Conservation (phyloP, 768 basidiomycete genomes). For the Pholiota microspora region DNA sequence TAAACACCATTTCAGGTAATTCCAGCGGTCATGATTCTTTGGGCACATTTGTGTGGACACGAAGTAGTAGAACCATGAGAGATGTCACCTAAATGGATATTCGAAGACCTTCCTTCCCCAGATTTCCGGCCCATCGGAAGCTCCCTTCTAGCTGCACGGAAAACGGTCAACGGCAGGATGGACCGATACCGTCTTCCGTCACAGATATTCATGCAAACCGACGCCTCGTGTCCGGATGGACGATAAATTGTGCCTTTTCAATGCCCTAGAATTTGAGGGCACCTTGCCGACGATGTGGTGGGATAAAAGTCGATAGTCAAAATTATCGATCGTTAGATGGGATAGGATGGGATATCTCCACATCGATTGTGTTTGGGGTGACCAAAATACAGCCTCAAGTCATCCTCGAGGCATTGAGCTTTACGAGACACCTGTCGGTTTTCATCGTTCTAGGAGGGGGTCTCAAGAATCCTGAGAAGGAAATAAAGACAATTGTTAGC, state of each 20-base stretch:
- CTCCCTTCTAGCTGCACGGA: too few species aligned
- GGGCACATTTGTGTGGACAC: too few species aligned
- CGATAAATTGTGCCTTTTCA: too few species aligned
- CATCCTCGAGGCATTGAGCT: background rate
- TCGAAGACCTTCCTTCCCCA: too few species aligned
- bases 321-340: slow-evolving; percentile 1
- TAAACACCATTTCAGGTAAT: background rate
- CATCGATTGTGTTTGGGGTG: background rate
- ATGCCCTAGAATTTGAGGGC: slow-evolving; percentile 1
- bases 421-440: background rate
- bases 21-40: background rate
- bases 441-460: background rate
- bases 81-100: too few species aligned
- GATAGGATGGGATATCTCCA: background rate
- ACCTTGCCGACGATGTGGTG: background rate
- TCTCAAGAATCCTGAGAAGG: background rate
- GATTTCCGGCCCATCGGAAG: too few species aligned
- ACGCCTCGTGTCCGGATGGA: background rate
- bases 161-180: background rate
- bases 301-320: slow-evolving; percentile 1
- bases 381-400: background rate
- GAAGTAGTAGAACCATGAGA: too few species aligned
- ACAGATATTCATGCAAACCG: background rate
- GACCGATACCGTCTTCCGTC: background rate
- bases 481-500: background rate